Conservation (phyloP, 2,329 filamentous ascomycete genomes). For the Fusarium keratoplasticum region DNA sequence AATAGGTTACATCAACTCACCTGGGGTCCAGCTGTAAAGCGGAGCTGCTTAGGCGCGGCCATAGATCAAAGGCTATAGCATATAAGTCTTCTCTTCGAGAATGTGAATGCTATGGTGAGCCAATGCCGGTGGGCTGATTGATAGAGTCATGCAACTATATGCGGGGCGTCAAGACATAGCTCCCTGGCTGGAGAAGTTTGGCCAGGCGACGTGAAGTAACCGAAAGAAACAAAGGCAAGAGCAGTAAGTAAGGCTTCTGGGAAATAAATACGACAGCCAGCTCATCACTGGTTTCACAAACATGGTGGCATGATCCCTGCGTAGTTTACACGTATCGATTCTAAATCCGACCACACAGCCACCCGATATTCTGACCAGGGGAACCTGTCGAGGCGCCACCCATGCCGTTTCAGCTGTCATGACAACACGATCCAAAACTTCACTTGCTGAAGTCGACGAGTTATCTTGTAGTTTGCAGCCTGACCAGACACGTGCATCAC, state of each 20-base stretch:
- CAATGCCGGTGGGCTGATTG: not conserved
- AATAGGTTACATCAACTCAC: not conserved
- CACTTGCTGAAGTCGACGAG: not conserved
- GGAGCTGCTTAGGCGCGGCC: not conserved
- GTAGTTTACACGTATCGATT: not conserved
- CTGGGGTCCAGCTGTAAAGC: not conserved
- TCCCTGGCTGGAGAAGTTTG: not conserved
- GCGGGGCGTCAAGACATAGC: not conserved
- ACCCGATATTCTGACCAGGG: not conserved
- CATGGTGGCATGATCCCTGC: not conserved
- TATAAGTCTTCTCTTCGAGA: not conserved
- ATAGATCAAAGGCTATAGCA: not conserved
- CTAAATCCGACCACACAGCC: not conserved
- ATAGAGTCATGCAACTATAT: not conserved
- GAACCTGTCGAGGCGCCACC: not conserved
- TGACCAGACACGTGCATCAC: not conserved
- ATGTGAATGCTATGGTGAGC: not conserved
- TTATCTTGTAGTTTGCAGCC: not conserved
- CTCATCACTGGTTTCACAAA: not conserved
- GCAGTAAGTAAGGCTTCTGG: not conserved
- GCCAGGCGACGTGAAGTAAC: not conserved
- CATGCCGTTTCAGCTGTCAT: not conserved
- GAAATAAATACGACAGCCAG: not conserved
- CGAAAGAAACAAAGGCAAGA: not conserved
- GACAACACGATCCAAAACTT: not conserved